Conservation (phyloP, 2,329 filamentous ascomycete species). For the Calonectria leucothoes region DNA sequence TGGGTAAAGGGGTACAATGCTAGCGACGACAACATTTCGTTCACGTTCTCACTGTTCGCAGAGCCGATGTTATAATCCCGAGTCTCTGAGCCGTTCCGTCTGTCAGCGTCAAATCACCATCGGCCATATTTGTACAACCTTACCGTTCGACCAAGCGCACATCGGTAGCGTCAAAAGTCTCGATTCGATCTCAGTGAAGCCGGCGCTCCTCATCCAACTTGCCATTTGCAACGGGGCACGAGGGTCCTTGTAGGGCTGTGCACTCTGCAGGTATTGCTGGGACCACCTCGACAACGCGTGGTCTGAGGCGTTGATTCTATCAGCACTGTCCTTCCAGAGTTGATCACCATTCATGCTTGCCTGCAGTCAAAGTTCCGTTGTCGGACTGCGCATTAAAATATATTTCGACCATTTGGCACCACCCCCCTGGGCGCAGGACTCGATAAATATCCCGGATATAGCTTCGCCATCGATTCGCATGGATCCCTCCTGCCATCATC, state of each 20-base stretch:
- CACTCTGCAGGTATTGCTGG: constrained; percentile 68
- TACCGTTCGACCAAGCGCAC: constrained; percentile 77
- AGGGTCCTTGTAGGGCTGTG: constrained; percentile 74
- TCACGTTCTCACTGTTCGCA: constrained; percentile 66
- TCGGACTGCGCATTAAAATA: constrained; percentile 89
- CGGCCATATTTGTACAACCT: neutral
- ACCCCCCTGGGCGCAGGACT: constrained; percentile 80
- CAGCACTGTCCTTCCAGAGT: neutral
- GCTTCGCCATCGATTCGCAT: constrained; percentile 76
- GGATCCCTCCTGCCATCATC: constrained; percentile 77
- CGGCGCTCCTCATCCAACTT: constrained; percentile 68
- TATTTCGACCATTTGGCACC: constrained; percentile 90
- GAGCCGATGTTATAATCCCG: constrained; percentile 65
- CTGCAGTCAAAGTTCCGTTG: constrained; percentile 79
- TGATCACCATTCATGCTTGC: constrained; percentile 48
- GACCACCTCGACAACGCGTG: constrained; percentile 78
- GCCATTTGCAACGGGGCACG: constrained; percentile 71
- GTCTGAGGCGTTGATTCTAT: constrained; percentile 50
- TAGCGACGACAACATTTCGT: constrained; percentile 64
- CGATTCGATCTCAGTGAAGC: constrained; percentile 76
- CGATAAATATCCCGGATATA: constrained; percentile 83
- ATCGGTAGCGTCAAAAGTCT: constrained; percentile 75
- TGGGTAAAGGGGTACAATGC: constrained; percentile 68
- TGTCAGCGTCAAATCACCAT: constrained; percentile 1
- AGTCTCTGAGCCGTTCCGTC: constrained; percentile 51